phyloP scores from a whole-genome alignment of 2,329 filamentous ascomycete genomes.

The Claviceps arundinis region DNA sequence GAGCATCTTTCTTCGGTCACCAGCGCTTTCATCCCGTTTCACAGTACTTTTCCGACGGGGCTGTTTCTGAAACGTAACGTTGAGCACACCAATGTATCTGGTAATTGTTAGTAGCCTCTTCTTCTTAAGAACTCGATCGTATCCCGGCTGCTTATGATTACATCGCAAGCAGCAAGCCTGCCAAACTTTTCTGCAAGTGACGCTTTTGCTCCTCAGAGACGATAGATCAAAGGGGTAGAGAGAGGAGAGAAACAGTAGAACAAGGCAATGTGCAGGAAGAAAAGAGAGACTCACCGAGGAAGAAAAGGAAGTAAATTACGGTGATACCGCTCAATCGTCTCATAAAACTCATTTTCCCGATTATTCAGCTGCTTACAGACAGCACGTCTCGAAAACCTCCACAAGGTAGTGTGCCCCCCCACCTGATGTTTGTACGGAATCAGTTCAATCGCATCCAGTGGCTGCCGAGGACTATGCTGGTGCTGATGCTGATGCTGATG shows the following conservation, averaged over 20 bases:
- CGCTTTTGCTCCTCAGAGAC: not conserved
- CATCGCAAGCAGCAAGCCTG: not conserved
- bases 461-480: slow-evolving; percentile 39
- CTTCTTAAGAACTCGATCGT: not conserved
- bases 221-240: not conserved
- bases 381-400: slow-evolving; percentile 85
- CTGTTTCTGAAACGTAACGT: slow-evolving; percentile 86
- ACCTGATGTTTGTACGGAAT: slow-evolving; percentile 97
- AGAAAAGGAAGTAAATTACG: slow-evolving; percentile 82
- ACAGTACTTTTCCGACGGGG: slow-evolving; percentile 49
- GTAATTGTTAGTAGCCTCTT: slow-evolving; percentile 1
- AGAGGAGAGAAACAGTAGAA: not conserved
- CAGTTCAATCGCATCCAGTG: slow-evolving; percentile 82
- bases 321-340: slow-evolving; percentile 84
- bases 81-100: slow-evolving; percentile 93
- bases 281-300: slow-evolving; percentile 49
- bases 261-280: not conserved
- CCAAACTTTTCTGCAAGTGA: too few relatives aligned
- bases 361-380: slow-evolving; percentile 99
- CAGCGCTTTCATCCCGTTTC: slow-evolving; percentile 33
- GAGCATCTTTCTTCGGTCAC: slow-evolving; percentile 24
- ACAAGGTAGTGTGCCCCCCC: slow-evolving; percentile 89
- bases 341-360: slow-evolving; percentile 96
- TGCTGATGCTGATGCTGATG: slow-evolving; percentile 43
- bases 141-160: not conserved